Evolutionary conservation across 1,139 yeast genomes (phyloP), one percentile per base, ranked within the genome.

Genomic region (Yamadazyma aaseri): DNA sequence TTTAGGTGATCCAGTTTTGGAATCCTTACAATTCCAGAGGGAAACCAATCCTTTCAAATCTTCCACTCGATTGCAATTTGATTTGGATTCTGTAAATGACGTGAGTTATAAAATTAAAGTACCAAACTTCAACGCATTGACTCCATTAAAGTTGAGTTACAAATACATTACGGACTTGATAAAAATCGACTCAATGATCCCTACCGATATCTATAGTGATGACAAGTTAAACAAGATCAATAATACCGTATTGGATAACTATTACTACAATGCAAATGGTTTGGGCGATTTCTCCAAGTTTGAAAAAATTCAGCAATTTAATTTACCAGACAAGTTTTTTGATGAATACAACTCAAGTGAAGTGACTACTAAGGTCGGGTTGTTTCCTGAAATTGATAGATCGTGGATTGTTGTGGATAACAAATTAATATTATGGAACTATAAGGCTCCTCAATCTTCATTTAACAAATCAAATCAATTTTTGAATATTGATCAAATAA

Each of bases 371-470:
- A 81, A 81, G 42, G 81, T 86, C 78, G 98, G 98, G 6, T 63
- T 90, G 31, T 82, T 92, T 47, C 78, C 92, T 0, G 90, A 84
- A 39, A 75, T 92, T 26, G 79, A 81, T 42, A 76, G 96, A 41
- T 81, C 92, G 6, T 92, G 97, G 97, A 75, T 90, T 30, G 79
- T 86, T 2, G 79, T 83, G 26, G 97, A 89, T 56, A 84, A 84
- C 51, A 80, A 83, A 50, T 68, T 94, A 49, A 76, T 85, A 25
- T 71, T 94, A 24, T 92, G 98, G 98, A 81, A 84, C 53, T 82
- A 78, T 53, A 66, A 65, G 41, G 78, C 79, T 32, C 75, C 81
- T 2, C 77, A 73, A 39, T 64, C 71, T 3, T 66, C 73, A 7
- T 68, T 68, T 45, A 66, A 66, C 44, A 60, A 47, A 62, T 57